These are phyloP conservation scores for Fusarium compactum DNA, from an alignment of 2,329 filamentous ascomycete genomes.

Conservation along the genomic window DNA sequence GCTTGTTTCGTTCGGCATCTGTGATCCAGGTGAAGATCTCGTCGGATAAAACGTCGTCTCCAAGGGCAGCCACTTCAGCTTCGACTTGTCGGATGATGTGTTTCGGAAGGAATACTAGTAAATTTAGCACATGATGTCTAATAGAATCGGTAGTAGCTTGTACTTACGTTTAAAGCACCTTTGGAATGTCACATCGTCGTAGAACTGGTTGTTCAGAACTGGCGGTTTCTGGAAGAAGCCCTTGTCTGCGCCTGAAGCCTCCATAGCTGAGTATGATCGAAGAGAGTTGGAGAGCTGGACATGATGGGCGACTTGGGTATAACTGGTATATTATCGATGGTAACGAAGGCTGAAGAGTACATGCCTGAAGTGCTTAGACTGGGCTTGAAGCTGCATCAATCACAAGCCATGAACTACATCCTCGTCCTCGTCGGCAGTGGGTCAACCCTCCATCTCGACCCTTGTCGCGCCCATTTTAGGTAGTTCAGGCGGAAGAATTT, in stretches of 20 bases:
- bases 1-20: slow-evolving; percentile 74
- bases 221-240: slow-evolving; percentile 70
- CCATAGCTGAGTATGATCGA: slow-evolving; percentile 50
- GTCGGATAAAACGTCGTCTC: slow-evolving; percentile 64
- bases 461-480: slow-evolving; percentile 15
- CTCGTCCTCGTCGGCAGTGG: slow-evolving; percentile 19
- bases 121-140: slow-evolving; percentile 3
- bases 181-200: slow-evolving; percentile 66
- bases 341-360: background rate
- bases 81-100: slow-evolving; percentile 55
- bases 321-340: background rate
- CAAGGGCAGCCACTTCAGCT: slow-evolving; percentile 61
- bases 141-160: background rate
- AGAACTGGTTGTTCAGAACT: slow-evolving; percentile 66
- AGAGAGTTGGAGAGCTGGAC: background rate
- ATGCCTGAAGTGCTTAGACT: background rate
- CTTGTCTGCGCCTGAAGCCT: slow-evolving; percentile 58
- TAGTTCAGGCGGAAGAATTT: slow-evolving; percentile 40
- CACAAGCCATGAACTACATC: slow-evolving; percentile 37
- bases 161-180: slow-evolving; percentile 64
- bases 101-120: slow-evolving; percentile 62
- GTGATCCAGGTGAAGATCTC: slow-evolving; percentile 68
- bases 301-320: background rate
- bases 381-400: slow-evolving; percentile 20
- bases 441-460: slow-evolving; percentile 29